Evolutionary conservation across 176 grass and related monocot species (phyloP).

Genomic region (Ananas comosus): DNA sequence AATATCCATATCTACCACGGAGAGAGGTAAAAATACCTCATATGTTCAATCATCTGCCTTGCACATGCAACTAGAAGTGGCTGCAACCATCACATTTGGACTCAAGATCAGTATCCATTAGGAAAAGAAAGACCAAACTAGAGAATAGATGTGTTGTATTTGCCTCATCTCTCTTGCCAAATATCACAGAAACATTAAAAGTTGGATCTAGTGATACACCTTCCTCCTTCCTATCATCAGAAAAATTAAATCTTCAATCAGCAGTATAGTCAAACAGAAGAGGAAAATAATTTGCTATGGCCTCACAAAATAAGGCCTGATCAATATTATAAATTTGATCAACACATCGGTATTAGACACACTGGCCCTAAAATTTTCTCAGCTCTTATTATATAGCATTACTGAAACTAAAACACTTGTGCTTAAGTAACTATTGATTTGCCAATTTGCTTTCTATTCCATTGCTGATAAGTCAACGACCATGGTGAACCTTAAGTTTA

Average conservation of each 20-base stretch:
- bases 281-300: background rate
- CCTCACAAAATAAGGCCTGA: background rate
- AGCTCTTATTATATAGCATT: background rate
- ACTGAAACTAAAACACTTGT: background rate
- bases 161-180: constrained; percentile 97
- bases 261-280: background rate
- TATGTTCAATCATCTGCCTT: constrained; percentile 84
- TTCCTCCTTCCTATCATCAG: constrained; percentile 63
- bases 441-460: background rate
- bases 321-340: background rate
- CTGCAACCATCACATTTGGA: constrained; percentile 33
- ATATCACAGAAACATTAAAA: constrained; percentile 72
- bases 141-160: background rate
- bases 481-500: background rate
- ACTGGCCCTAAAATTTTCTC: too few relatives aligned
- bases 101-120: background rate
- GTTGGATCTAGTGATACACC: constrained; percentile 79
- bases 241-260: background rate
- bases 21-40: constrained; percentile 44
- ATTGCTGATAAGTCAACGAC: background rate
- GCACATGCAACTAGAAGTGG: constrained; percentile 67
- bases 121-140: background rate
- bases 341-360: too few relatives aligned
- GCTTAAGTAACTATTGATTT: background rate
- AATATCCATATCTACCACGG: background rate